Base-by-base conservation (phyloP, 371 early-diverging fungal genomes). In the Conidiobolus incongruus region DNA sequence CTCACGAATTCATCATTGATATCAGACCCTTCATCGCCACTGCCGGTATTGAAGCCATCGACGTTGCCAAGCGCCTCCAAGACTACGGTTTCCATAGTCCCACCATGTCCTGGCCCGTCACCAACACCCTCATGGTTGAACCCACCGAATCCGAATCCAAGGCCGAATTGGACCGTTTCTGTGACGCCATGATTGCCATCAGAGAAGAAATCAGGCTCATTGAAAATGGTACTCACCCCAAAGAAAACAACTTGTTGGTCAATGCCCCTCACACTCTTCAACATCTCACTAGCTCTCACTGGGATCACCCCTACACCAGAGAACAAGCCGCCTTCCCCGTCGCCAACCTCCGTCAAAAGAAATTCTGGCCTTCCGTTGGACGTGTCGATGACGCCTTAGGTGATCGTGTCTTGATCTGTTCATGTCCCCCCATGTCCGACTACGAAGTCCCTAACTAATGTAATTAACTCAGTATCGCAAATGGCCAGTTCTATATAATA, bases 71-170 rank as follows among this genome's bases (percentile, higher is more conserved):
- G 72, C 81, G 96, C 43, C 72, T 95, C 42, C 84, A 89, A 63
- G 96, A 95, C 63, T 95, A 91, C 54, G 87, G 90, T 19, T 93
- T 93, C 77, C 96, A 95, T 63, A 72, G 77, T 26, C 96, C 96
- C 29, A 95, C 96, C 53, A 93, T 95, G 96, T 90, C 91, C 11
- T 95, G 91, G 84, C 96, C 96, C 28, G 93, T 94, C 19, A 68
- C 85, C 51, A 87, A 90, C 71, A 91, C 94, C 11, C 71, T 95
- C 39, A 93, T 95, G 94, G 76, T 95, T 51, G 96, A 95, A 65
- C 96, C 96, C n/a, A 95, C 96, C 38, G 96, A 95, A 59, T 84
- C 85, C 41, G 96, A 95, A 61, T 64, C 74, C 58, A 75, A 76
- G 56, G 73, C 64, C 48, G 96, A 93, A 58, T 61, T 95, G 26